phyloP scores from a whole-genome alignment of 179 eudicot genomes.

The Spergularia azorica region DNA sequence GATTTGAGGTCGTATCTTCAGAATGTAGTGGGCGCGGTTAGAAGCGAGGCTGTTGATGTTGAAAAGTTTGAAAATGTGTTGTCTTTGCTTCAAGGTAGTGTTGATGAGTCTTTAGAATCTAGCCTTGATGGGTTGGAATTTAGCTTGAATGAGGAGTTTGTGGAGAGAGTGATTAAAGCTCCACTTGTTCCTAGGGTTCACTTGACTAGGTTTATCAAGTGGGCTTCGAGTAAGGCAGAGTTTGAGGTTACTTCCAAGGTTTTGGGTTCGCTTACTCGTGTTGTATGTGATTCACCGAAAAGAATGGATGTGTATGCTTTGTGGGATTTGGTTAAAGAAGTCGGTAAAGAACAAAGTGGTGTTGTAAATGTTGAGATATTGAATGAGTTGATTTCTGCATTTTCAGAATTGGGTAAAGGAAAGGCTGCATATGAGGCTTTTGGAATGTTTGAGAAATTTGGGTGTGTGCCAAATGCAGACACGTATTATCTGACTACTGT shows the following conservation, averaged over 20 bases:
- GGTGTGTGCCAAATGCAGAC: constrained; percentile 58
- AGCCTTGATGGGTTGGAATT: constrained; percentile 49
- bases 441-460: constrained; percentile 66
- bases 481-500: constrained; percentile 66
- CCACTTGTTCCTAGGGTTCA: constrained; percentile 54
- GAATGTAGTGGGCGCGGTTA: constrained; percentile 5
- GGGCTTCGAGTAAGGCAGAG: constrained; percentile 45
- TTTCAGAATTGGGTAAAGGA: constrained; percentile 66
- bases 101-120: constrained; percentile 48
- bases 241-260: constrained; percentile 32
- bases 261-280: constrained; percentile 45
- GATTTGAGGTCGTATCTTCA: constrained; percentile 14
- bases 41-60: constrained; percentile 28
- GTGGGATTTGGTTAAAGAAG: constrained; percentile 77
- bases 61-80: constrained; percentile 50
- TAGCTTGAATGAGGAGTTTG: constrained; percentile 55
- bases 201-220: constrained; percentile 60
- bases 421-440: constrained; percentile 79
- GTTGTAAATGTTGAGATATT: constrained; percentile 47
- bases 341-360: constrained; percentile 54
- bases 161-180: constrained; percentile 56
- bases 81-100: constrained; percentile 63
- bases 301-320: constrained; percentile 54
- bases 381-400: constrained; percentile 56
- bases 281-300: constrained; percentile 38